Evolutionary conservation across 129 eudicot genomes (phyloP), one percentile per base, ranked within the genome.

Genomic region (Pseudognaphalium luteoalbum): DNA sequence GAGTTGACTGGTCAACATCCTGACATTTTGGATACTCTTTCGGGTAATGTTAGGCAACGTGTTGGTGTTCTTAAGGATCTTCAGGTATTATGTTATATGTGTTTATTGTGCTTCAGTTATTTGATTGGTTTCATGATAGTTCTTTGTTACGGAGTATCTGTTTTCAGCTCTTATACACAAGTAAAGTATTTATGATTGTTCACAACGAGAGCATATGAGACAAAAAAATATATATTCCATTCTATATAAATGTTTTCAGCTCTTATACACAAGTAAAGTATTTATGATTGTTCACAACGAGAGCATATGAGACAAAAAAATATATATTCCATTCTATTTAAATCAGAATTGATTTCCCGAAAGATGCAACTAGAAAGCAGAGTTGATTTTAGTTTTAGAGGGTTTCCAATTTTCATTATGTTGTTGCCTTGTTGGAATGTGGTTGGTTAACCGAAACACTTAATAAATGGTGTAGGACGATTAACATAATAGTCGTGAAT

Each of bases 11-110:
- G 86, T 52, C 81, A 84, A 71, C 95, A 82, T 70, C 81, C 88
- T 42, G 90, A 81, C 70, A 71, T 90, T 59, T 86, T 88, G 71
- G 90, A 88, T 35, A 83, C 74, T 4, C 81, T 90, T 63, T 65
- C 87, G 5, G 86, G 83, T 21, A 76, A 72, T 54, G 91, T 88
- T 76, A 83, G 85, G 78, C 83, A 80, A 62, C 93, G 96, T 11
- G 93, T 90, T 70, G 91, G 74, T 15, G 87, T 80, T 72, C 86
- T 90, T 12, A 86, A 85, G 86, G 93, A 84, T 72, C 81, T 90
- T 67, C 96, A 90, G 92, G 96, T 75, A 17, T 82, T 66, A 15
- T 17, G 20, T 22, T 42, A 2, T 42, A 2, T 60, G 34, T 25
- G 33, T 77, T 52, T 35, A 41, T 37, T 17, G n/a, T n/a, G 42